A percentile compares a stretch with the other conserved stretches of the same genome.
These are phyloP conservation scores for Solanum chilense DNA, from an alignment of 257 asterid genomes.

Conservation along the genomic window DNA sequence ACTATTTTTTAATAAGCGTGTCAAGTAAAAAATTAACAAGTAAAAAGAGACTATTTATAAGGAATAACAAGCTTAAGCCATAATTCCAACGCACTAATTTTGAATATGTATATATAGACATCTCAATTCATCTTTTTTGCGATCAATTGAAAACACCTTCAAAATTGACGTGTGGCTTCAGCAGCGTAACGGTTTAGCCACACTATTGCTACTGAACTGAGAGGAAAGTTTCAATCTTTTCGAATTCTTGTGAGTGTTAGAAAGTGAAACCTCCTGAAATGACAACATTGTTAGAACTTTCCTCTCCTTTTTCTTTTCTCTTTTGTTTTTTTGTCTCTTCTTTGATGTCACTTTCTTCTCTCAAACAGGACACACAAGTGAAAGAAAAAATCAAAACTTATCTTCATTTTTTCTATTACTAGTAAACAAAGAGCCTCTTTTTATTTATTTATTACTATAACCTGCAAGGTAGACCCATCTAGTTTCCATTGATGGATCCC, in stretches of 20 bases:
- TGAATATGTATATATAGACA: background rate
- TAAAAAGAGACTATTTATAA: no score
- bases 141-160: background rate
- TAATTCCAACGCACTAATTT: background rate
- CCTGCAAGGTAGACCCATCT: background rate
- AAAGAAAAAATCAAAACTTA: background rate
- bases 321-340: background rate
- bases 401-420: background rate
- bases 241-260: background rate
- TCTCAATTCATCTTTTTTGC: background rate
- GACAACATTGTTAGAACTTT: background rate
- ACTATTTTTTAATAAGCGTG: no score
- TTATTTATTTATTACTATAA: background rate
- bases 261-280: background rate
- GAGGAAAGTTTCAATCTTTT: background rate
- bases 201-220: background rate
- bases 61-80: background rate
- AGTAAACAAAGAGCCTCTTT: background rate
- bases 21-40: no score
- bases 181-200: background rate
- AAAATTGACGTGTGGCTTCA: fast-evolving
- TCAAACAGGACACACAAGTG: background rate
- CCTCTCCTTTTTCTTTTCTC: background rate
- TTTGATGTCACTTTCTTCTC: background rate
- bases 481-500: conserved; percentile 36